These are phyloP conservation scores for Dioszegia aurantiaca DNA, from an alignment of 768 basidiomycete species.

Conservation along the genomic window DNA sequence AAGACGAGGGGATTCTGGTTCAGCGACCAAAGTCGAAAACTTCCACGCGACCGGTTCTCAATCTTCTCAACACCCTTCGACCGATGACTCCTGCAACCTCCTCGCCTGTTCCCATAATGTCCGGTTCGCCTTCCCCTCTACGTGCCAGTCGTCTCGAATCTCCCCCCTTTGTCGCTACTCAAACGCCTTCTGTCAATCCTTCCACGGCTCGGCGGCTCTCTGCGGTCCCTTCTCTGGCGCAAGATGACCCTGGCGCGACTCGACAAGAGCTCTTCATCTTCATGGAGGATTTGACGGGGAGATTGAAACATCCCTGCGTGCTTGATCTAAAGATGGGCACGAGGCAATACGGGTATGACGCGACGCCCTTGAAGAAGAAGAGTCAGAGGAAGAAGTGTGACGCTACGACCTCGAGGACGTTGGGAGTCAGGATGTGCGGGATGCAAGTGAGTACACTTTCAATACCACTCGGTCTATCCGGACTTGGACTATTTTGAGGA, in stretches of 20 bases:
- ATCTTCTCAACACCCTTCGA: conserved; percentile 9
- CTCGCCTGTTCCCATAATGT: conserved; percentile 1
- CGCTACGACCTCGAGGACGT: conserved; percentile 80
- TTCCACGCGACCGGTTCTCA: background rate
- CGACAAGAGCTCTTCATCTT: conserved; percentile 97
- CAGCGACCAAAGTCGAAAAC: background rate
- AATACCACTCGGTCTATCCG: too few species aligned
- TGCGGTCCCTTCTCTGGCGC: background rate
- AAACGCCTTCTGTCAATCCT: background rate
- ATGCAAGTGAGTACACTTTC: conserved; percentile 76
- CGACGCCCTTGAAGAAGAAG: conserved; percentile 86
- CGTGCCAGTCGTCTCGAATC: background rate
- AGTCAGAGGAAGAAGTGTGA: conserved; percentile 99
- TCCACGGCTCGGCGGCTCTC: background rate
- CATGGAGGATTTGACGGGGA: conserved; percentile 97
- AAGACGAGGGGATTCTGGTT: conserved; percentile 3
- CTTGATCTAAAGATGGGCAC: conserved; percentile 99
- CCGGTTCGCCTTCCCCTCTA: background rate
- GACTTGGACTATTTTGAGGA: too few species aligned
- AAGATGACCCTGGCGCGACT: conserved; percentile 55
- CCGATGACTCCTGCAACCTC: background rate
- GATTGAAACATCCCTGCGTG: conserved; percentile 86
- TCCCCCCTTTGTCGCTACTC: background rate
- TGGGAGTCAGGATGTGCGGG: conserved; percentile 92
- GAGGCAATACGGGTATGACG: conserved; percentile 95